These are phyloP conservation scores for Bonia amplexicaulis DNA, from an alignment of 176 grass and related monocot species.

Conservation along the genomic window DNA sequence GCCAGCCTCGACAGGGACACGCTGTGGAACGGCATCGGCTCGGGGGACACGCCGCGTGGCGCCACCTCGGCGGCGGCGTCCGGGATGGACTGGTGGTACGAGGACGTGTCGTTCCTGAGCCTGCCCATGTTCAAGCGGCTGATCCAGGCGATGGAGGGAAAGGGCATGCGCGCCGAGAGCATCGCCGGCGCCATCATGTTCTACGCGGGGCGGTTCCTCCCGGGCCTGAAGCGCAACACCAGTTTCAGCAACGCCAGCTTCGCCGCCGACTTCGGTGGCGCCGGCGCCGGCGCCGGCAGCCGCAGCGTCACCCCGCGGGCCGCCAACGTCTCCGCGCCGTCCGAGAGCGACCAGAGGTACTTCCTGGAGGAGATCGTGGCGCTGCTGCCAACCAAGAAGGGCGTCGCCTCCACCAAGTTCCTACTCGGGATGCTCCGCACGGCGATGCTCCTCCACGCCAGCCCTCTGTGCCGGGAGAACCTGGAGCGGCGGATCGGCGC, in stretches of 20 bases:
- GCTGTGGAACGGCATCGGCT: slow-evolving; percentile 61
- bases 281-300: slow-evolving; percentile 15
- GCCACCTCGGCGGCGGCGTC: not conserved
- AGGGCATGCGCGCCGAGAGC: slow-evolving; percentile 58
- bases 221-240: slow-evolving; percentile 51
- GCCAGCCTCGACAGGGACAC: slow-evolving; percentile 20
- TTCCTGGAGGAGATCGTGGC: slow-evolving; percentile 91
- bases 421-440: slow-evolving; percentile 74
- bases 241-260: slow-evolving; percentile 50
- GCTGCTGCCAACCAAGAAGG: slow-evolving; percentile 72
- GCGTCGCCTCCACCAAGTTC: slow-evolving; percentile 66
- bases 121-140: slow-evolving; percentile 80
- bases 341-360: slow-evolving; percentile 64
- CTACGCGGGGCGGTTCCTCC: slow-evolving; percentile 59
- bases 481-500: slow-evolving; percentile 74
- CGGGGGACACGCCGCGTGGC: slow-evolving; percentile 21
- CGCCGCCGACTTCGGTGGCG: not conserved
- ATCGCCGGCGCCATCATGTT: slow-evolving; percentile 63
- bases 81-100: slow-evolving; percentile 70
- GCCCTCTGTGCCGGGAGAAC: slow-evolving; percentile 60
- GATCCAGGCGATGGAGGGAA: slow-evolving; percentile 63
- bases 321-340: slow-evolving; percentile 42
- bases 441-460: slow-evolving; percentile 68
- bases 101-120: slow-evolving; percentile 69
- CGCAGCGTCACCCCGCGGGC: slow-evolving; percentile 42